These are phyloP conservation scores for Pythium chondricola DNA, from an alignment of 352 stramenopile species.

Conservation along the genomic window DNA sequence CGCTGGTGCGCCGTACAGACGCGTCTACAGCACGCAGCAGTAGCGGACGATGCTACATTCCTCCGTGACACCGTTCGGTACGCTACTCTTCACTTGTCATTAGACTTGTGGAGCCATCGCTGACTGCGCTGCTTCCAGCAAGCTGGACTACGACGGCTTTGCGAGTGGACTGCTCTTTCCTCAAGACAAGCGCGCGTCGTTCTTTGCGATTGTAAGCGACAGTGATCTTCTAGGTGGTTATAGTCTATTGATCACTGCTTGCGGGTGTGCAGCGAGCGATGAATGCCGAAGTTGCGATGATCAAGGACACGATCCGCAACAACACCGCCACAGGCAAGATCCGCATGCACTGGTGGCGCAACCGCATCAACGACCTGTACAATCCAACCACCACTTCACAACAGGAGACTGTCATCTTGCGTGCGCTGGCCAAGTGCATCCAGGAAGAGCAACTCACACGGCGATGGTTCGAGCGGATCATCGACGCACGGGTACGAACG, in stretches of 20 bases:
- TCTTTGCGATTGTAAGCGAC: constrained; percentile 67
- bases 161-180: constrained; percentile 68
- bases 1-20: constrained; percentile 4
- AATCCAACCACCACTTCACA: constrained; percentile 10
- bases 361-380: constrained; percentile 76
- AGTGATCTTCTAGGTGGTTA: neutral
- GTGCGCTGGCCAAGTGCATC: constrained; percentile 59
- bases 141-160: constrained; percentile 84
- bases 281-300: constrained; percentile 86
- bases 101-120: constrained; percentile 2
- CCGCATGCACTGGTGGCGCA: constrained; percentile 91
- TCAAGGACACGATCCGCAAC: constrained; percentile 84
- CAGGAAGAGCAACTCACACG: constrained; percentile 72
- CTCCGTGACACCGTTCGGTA: constrained; percentile 45
- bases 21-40: constrained; percentile 20
- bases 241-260: neutral
- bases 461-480: constrained; percentile 88
- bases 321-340: constrained; percentile 86
- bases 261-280: constrained; percentile 74
- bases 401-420: constrained; percentile 59
- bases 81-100: neutral
- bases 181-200: constrained; percentile 47
- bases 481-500: constrained; percentile 69
- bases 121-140: too few relatives aligned
- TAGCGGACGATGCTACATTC: constrained; percentile 21